These are phyloP conservation scores for Glaciozyma martinii DNA, from an alignment of 768 basidiomycete species.

Conservation along the genomic window DNA sequence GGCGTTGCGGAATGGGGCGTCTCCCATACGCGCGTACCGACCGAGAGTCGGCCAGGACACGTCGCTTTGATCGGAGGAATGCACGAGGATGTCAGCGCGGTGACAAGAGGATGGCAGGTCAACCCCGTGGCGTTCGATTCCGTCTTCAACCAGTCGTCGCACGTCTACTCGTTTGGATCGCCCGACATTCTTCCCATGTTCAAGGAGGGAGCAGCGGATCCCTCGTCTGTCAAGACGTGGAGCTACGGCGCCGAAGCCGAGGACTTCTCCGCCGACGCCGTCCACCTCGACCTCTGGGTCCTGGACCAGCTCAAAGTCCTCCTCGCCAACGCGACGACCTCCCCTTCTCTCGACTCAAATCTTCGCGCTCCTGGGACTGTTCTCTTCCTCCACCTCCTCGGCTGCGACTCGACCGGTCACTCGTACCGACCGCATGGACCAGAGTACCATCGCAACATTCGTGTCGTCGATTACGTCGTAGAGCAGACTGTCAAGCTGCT, in stretches of 20 bases:
- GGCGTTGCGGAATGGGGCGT: slow-evolving; percentile 68
- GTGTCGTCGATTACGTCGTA: slow-evolving; percentile 66
- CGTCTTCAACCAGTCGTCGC: slow-evolving; percentile 69
- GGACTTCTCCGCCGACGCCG: slow-evolving; percentile 81
- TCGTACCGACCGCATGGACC: slow-evolving; percentile 74
- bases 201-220: slow-evolving; percentile 54
- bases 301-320: slow-evolving; percentile 57
- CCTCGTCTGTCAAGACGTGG: slow-evolving; percentile 64
- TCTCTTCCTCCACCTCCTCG: slow-evolving; percentile 75
- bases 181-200: slow-evolving; percentile 89
- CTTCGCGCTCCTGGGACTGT: slow-evolving; percentile 56
- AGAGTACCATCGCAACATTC: slow-evolving; percentile 82
- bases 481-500: slow-evolving; percentile 56
- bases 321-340: slow-evolving; percentile 55
- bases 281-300: slow-evolving; percentile 68
- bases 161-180: slow-evolving; percentile 73
- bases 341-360: slow-evolving; percentile 47
- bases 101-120: slow-evolving; percentile 53
- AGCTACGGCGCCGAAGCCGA: slow-evolving; percentile 66
- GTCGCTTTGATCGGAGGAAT: slow-evolving; percentile 84
- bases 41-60: slow-evolving; percentile 79
- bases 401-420: slow-evolving; percentile 78
- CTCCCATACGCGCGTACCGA: slow-evolving; percentile 77
- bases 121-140: slow-evolving; percentile 68
- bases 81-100: slow-evolving; percentile 84